phyloP scores from a whole-genome alignment of 495 filamentous ascomycete species.

The Rhypophila decipiens region DNA sequence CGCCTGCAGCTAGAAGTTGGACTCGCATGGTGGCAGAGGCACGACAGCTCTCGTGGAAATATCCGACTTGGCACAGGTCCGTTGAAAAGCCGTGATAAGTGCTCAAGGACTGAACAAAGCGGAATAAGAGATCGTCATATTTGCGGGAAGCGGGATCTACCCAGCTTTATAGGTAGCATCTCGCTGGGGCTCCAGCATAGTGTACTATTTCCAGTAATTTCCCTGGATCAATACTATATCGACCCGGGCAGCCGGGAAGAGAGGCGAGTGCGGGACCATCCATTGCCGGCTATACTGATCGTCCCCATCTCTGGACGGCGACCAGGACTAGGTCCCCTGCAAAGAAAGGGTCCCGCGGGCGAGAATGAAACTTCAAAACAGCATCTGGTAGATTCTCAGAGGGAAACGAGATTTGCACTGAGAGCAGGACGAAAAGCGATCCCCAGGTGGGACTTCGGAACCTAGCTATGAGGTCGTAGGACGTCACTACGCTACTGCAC shows the following conservation, averaged over 20 bases:
- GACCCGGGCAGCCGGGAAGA: conserved; percentile 21
- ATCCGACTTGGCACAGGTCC: no score
- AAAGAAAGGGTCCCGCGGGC: no score
- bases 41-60: no score
- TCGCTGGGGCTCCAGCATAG: not conserved
- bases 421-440: no score
- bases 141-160: not conserved
- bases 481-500: no score
- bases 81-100: not conserved
- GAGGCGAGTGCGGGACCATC: conserved; percentile 3
- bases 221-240: conserved; percentile 9
- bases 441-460: no score
- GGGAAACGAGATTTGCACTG: no score
- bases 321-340: not conserved
- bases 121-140: not conserved
- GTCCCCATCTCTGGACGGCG: not conserved
- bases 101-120: not conserved
- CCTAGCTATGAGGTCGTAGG: no score
- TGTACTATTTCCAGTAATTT: conserved; percentile 9
- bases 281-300: conserved; percentile 16
- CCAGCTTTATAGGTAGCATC: not conserved
- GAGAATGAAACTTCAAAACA: no score
- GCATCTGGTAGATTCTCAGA: no score
- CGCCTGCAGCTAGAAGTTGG: conserved; percentile 20
- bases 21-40: conserved; percentile 16